A percentile compares a stretch with the other conserved stretches of the same genome.
phyloP scores from a whole-genome alignment of 2,329 filamentous ascomycete genomes.

The Hirsutella rhossiliensis region DNA sequence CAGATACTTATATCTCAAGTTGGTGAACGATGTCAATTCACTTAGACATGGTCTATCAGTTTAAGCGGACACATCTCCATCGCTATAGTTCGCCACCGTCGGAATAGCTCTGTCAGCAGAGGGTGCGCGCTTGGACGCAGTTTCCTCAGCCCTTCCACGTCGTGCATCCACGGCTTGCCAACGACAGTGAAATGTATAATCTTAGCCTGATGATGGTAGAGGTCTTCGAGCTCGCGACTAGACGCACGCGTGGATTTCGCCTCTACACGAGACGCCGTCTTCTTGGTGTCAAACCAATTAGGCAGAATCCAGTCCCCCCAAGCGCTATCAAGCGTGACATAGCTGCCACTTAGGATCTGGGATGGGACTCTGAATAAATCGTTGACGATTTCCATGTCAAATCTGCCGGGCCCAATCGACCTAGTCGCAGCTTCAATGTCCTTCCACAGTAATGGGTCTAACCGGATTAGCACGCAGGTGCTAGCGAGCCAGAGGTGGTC shows the following conservation, averaged over 20 bases:
- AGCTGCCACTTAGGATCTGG: conserved; percentile 2
- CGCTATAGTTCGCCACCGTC: too few species aligned
- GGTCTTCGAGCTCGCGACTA: conserved; percentile 4
- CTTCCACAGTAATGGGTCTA: conserved; percentile 4
- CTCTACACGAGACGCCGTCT: too few species aligned
- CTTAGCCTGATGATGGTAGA: conserved; percentile 5
- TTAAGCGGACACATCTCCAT: too few species aligned
- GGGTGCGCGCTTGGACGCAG: too few species aligned
- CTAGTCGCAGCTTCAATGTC: neutral
- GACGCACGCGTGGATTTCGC: neutral
- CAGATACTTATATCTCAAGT: too few species aligned
- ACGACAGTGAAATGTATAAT: conserved; percentile 7
- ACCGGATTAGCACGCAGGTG: conserved; percentile 9
- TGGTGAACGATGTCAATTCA: too few species aligned
- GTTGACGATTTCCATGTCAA: conserved; percentile 11
- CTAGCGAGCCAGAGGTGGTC: conserved; percentile 5
- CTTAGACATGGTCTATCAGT: too few species aligned
- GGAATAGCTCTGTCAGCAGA: too few species aligned
- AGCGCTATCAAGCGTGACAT: conserved; percentile 7
- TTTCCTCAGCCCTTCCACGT: neutral
- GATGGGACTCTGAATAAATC: conserved; percentile 3
- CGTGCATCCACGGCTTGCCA: conserved; percentile 7
- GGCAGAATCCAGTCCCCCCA: conserved; percentile 9
- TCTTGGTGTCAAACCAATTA: conserved; percentile 3
- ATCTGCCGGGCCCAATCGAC: conserved; percentile 3